Evolutionary conservation across 352 stramenopile species (phyloP), one percentile per base, ranked within the genome.

Genomic region (Thalassiosira hispida): DNA sequence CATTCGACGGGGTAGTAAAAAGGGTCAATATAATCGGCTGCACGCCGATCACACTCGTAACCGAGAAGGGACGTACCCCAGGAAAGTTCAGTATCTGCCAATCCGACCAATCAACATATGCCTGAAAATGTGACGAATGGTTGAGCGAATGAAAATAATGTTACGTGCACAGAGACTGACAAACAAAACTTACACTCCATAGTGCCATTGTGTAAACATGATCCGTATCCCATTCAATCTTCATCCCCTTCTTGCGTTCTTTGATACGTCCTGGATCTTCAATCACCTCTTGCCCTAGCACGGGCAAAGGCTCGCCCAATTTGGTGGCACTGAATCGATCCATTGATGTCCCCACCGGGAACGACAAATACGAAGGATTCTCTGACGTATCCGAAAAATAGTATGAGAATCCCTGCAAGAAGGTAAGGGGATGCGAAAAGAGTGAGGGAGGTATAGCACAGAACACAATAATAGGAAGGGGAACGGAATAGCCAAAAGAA

Each of bases 51-150:
- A 93, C 72, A 40, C 66, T 84, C 11, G 59, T 81, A 16, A 89
- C 69, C 23, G 69, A 81, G 81, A 94, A 93, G 0, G 87, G 85
- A 53, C 82, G 72, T 56, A 94, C 89, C 0, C 85, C 89, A 18
- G 89, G 89, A 63, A 94, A 77, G 70, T 94, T 94, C 4, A 90
- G 46, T 29, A 82, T 66, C 55, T 79, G 69, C 89, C 89, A 94
- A 44, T 91, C 78, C 14, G 86, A 76, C 73, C 87, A 94, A 71
- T 94, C 89, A 18, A 90, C 76, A 67, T 92, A 94, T 0, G 85
- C n/a, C n/a, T n/a, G n/a, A n/a, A n/a, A n/a, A n/a, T 81, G 40
- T 46, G 38, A 66, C 7, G 20, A 53, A 8, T 11, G 27, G 9
- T 20, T 27, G 22, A 46, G 20, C 1, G 44, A 57, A 69, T 29